Base-by-base conservation (phyloP, 345 rosid species). In the Citrus hindsii region DNA sequence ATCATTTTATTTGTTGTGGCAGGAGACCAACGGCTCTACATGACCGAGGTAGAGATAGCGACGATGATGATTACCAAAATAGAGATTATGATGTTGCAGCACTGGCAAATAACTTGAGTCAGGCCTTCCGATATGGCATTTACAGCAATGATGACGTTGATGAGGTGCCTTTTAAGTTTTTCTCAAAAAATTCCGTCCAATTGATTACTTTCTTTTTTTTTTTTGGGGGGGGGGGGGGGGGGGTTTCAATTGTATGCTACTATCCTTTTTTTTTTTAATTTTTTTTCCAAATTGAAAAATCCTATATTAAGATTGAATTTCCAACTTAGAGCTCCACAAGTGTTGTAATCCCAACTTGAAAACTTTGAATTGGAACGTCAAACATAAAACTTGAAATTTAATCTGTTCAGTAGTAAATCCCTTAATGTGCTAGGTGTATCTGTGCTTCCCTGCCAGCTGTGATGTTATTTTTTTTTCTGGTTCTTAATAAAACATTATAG, bases 81-180 rank as follows among this genome's bases (percentile, higher is more conserved):
- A 91, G 98, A 85, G 98, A 95, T 81, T 95, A 90, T 82, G 98
- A 95, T 85, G 98, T 92, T 84, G 95, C 98, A 61, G 97, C 93
- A 79, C 85, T 95, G 66, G 98, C 98, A 82, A 95, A 90, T 83
- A 93, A 95, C 80, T 85, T 95, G 76, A 95, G 93, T 79, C 95
- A 93, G 88, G 98, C 98, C 69, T 95, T 93, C 81, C 89, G 90
- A 83, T 95, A 90, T 87, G 98, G 94, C 73, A 92, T 92, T 74
- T 95, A 95, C 86, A 85, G 79, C 85, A 88, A 92, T 27, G 97
- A 95, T 62, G 95, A 87, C 48, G 82, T 87, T 71, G 95, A 95
- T 73, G 95, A 95, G 98, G 97, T 95, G 70, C 74, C 38, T 71
- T 71, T 83, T 1, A 18, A 4, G 7, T 18, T 16, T 53, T 53